Conservation (phyloP, 2,329 filamentous ascomycete species). For the Chrysoporthe puriensis region DNA sequence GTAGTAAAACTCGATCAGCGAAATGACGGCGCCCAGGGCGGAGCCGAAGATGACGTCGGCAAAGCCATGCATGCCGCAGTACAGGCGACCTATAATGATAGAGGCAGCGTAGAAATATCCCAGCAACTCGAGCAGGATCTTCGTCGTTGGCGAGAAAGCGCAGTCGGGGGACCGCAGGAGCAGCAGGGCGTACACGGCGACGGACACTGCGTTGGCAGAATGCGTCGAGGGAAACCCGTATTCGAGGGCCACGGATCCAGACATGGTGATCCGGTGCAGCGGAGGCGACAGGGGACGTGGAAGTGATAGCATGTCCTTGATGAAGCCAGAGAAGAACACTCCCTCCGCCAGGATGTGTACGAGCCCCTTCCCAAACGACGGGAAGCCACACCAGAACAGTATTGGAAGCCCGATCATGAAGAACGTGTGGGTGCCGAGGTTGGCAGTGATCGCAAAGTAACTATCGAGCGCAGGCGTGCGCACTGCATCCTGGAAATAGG, state of each 20-base stretch:
- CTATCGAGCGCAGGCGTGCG: constrained; percentile 86
- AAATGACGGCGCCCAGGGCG: constrained; percentile 70
- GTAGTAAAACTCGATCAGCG: constrained; percentile 62
- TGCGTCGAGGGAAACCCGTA: constrained; percentile 98
- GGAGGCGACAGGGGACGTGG: constrained; percentile 91
- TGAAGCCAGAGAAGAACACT: constrained; percentile 86
- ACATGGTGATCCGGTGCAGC: constrained; percentile 95
- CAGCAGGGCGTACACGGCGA: constrained; percentile 81
- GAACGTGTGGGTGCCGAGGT: constrained; percentile 96
- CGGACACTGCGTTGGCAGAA: constrained; percentile 94
- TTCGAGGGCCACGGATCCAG: constrained; percentile 89
- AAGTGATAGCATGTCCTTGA: constrained; percentile 93
- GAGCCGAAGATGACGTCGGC: constrained; percentile 86
- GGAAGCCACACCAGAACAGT: constrained; percentile 94
- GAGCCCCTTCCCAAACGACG: constrained; percentile 78
- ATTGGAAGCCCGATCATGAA: constrained; percentile 97
- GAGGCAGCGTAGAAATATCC: constrained; percentile 86
- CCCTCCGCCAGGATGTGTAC: constrained; percentile 78
- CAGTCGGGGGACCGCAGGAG: constrained; percentile 69
- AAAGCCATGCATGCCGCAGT: constrained; percentile 99
- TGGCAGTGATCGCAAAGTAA: constrained; percentile 96
- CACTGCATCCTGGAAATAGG: constrained; percentile 78
- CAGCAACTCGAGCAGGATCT: constrained; percentile 65
- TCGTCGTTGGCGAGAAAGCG: constrained; percentile 60
- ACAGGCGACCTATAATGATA: constrained; percentile 87